Percentiles rank a stretch among this genome's conserved stretches.
phyloP scores from a whole-genome alignment of 805 yeast species.

The Cyberlindnera nakhonratchasimensis region DNA sequence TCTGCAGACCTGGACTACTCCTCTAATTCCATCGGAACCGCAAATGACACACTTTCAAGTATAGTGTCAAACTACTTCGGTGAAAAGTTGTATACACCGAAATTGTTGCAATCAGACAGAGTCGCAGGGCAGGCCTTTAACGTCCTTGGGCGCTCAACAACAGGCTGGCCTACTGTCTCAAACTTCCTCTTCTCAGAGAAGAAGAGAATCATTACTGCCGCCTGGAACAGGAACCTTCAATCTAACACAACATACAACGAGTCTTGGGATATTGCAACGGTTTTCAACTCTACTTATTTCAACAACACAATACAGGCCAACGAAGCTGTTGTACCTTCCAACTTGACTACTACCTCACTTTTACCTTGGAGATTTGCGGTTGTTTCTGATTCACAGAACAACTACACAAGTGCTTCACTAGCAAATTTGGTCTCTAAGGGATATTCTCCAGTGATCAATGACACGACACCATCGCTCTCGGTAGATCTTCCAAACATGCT shows the following conservation, averaged over 20 bases:
- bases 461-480: conserved; percentile 28
- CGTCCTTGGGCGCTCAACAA: conserved; percentile 10
- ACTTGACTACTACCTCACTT: conserved; percentile 8
- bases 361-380: conserved; percentile 38
- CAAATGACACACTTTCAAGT: conserved; percentile 26
- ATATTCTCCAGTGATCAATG: conserved; percentile 56
- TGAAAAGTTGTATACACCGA: conserved; percentile 30
- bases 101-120: conserved; percentile 25
- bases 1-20: conserved; percentile 1
- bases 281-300: conserved; percentile 23
- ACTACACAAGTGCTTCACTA: conserved; percentile 39
- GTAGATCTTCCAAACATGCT: conserved; percentile 31
- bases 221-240: conserved; percentile 29
- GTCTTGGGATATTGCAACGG: conserved; percentile 16
- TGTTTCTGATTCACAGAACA: conserved; percentile 39
- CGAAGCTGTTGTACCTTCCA: conserved; percentile 5
- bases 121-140: conserved; percentile 17
- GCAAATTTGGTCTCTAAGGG: conserved; percentile 51
- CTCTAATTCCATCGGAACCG: conserved; percentile 1
- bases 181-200: conserved; percentile 33
- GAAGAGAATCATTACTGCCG: conserved; percentile 36
- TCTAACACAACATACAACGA: conserved; percentile 32
- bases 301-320: not conserved
- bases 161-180: conserved; percentile 35
- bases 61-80: conserved; percentile 19